Evolutionary conservation across 2,329 filamentous ascomycete genomes (phyloP), one percentile per base, ranked within the genome.

Genomic region (Domatiomyces globalis): DNA sequence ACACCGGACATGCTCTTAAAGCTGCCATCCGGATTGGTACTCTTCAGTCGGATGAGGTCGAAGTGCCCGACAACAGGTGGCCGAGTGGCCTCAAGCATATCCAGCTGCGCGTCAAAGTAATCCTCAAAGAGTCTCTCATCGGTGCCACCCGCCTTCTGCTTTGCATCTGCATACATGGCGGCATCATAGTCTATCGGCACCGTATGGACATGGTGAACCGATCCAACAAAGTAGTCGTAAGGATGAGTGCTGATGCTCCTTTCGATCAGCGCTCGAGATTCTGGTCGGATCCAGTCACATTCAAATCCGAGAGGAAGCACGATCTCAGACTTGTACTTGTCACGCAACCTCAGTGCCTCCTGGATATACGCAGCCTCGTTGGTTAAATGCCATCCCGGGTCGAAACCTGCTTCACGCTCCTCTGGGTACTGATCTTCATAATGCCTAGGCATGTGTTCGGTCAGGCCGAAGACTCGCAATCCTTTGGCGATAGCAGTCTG

Each of bases 381-480:
- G 74, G 69, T 76, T 76, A 62, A 22, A 9, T 58, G 54, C 12
- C 47, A 50, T 22, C 52, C 49, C 6, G 57, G 47, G 1, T 52
- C 56, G 52, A 62, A 56, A 51, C 54, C 58, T 46, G 60, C 58
- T 55, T 66, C 62, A 45, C 85, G 83, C 73, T 98, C 92, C 72
- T 94, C 90, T 0, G 92, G 92, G 65, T 98, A 98, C 49, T 94
- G 76, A 69, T 98, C 90, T 52, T 77, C 72, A 48, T 80, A 71
- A 46, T 80, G 79, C 33, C 90, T 84, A 6, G 90, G 88, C 80
- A 98, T 96, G 69, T 98, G 92, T 69, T 98, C 92, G 1, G 89
- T 95, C 53, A 98, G 69, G 19, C 84, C 87, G 64, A 95, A 88
- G 18, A 84, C 84, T 56, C 81, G 79, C 77, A 94, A 92, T 44